Percentiles rank a stretch among this genome's conserved stretches.
Conservation (phyloP, 2,329 filamentous ascomycete species). For the Sporothrix curviconia region DNA sequence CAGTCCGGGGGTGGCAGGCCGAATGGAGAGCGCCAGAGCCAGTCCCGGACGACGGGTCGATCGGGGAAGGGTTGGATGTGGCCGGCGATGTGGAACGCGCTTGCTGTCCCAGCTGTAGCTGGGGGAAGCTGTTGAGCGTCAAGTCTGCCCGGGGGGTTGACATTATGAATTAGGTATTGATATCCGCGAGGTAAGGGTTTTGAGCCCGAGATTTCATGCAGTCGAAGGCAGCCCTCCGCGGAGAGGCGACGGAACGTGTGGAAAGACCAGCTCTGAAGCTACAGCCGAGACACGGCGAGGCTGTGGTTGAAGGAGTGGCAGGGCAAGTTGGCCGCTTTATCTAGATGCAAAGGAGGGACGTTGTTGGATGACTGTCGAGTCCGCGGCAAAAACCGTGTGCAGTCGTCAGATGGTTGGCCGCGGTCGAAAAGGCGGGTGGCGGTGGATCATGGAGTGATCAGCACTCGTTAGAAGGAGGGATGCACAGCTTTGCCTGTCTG, state of each 20-base stretch:
- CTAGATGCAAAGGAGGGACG: no score
- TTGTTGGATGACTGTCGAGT: constrained; percentile 1
- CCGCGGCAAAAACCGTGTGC: neutral
- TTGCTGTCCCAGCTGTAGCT: constrained; percentile 53
- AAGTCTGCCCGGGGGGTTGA: constrained; percentile 81
- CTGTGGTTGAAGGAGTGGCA: neutral
- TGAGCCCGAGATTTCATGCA: neutral
- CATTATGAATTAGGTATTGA: constrained; percentile 85
- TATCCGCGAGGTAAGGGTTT: neutral
- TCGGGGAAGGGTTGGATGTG: constrained; percentile 65
- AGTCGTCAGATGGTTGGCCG: neutral
- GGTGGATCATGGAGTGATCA: constrained; percentile 7
- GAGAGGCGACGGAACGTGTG: neutral
- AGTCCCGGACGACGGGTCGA: constrained; percentile 57
- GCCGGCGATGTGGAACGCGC: constrained; percentile 73
- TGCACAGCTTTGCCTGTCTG: neutral
- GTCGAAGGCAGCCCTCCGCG: neutral
- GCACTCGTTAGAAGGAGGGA: neutral
- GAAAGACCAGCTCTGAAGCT: neutral
- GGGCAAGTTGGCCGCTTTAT: no score
- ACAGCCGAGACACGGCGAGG: neutral
- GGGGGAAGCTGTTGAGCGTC: constrained; percentile 69
- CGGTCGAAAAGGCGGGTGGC: constrained; percentile 3
- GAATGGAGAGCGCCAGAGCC: constrained; percentile 62
- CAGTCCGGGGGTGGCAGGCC: constrained; percentile 59